Base-by-base conservation (phyloP, 108 stramenopile species). In the Schizochytrium sp. region DNA sequence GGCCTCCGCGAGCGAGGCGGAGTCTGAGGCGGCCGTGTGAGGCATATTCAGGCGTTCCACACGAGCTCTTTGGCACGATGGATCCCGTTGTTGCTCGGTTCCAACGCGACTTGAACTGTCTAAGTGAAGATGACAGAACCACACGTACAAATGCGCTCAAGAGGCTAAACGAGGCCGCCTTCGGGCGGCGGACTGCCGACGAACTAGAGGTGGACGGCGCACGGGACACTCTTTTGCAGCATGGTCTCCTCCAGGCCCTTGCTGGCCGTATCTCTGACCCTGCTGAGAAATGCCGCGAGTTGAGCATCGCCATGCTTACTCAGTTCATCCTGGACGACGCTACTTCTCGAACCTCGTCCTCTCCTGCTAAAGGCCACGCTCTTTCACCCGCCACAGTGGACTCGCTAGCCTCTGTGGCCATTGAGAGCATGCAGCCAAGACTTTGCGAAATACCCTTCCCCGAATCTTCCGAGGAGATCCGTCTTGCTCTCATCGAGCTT, bases 41-140 rank as follows among this genome's bases (percentile, higher is more conserved):
- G 28, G 28, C 28, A 28, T 28, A 28, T 28, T 28, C 28, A 28
- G 28, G 28, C 28, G 28, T 28, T 28, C 28, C 28, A 28, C 28
- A 28, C 28, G 28, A 28, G 28, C 28, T 28, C 28, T 28, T 28
- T 28, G 28, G 28, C 28, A 83, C 15, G 76, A 42, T 55, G 53
- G 76, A 83, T 40, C 5, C 15, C 0, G 45, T 83, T 10, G 15
- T 42, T 13, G 53, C 50, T 8, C 10, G 10, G 0, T 83, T 55
- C 76, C 76, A 42, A 53, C 19, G 76, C 28, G 76, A 83, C 76
- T 10, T 83, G 50, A 83, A 83, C 76, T 83, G 76, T 53, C 50
- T 53, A 5, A 53, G 45, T 5, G 76, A 83, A 47, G 76, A 49
- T 38, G 76, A 83, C 76, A 49, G 76, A 10, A 83, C 50, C 76